These are phyloP conservation scores for Leccinum broughii DNA, from an alignment of 768 basidiomycete genomes.

Conservation along the genomic window DNA sequence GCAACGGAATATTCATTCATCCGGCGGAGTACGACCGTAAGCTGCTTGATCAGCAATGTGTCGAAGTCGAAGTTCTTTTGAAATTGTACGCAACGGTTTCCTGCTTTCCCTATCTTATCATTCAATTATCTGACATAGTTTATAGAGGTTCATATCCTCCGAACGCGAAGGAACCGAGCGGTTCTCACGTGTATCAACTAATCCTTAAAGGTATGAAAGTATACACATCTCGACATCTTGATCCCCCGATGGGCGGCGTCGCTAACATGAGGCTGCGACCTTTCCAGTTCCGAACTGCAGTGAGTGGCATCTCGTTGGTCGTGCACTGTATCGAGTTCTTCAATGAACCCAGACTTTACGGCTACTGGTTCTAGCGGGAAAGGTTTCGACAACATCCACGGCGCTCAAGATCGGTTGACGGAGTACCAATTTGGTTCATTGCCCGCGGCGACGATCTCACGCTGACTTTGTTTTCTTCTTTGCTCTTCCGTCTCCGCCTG, in stretches of 20 bases:
- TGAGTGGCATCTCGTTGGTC: slow-evolving; percentile 12
- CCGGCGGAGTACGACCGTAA: too few species aligned
- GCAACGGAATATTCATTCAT: too few species aligned
- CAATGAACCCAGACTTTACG: slow-evolving; percentile 24
- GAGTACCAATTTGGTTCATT: slow-evolving; percentile 13
- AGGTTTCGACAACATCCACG: slow-evolving; percentile 32
- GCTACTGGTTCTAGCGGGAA: slow-evolving; percentile 32
- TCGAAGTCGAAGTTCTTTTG: too few species aligned
- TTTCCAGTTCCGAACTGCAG: slow-evolving; percentile 27
- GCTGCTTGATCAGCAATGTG: too few species aligned
- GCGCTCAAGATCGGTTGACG: slow-evolving; percentile 28
- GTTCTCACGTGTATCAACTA: too few species aligned
- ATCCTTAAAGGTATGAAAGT: too few species aligned
- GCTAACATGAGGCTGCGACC: background rate
- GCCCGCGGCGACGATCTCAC: slow-evolving; percentile 8
- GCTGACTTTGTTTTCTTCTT: background rate
- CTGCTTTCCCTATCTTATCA: too few species aligned
- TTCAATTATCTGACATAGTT: too few species aligned
- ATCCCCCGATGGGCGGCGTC: background rate
- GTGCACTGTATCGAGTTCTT: background rate
- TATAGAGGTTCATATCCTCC: too few species aligned
- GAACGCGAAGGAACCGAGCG: too few species aligned
- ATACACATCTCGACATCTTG: background rate
- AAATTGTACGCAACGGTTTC: too few species aligned
- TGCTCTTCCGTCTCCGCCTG: background rate